Evolutionary conservation across 192 early-diverging fungal genomes (phyloP), one percentile per base, ranked within the genome.

Genomic region (Mortierella claussenii): DNA sequence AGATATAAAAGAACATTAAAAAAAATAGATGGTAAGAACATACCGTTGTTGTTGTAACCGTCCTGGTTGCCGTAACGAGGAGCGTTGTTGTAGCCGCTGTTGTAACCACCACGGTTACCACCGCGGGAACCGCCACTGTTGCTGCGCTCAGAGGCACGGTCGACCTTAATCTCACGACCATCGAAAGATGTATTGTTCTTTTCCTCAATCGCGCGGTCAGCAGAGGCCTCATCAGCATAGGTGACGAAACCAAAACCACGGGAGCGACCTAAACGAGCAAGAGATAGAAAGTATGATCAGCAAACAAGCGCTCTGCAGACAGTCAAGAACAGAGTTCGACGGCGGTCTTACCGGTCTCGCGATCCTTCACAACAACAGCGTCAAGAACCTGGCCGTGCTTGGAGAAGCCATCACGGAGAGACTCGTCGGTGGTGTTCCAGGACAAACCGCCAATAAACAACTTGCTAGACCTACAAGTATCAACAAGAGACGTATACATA

Each of bases 161-260:
- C 74, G 44, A 81, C 80, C 55, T 88, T 87, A 80, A 96, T 87
- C 21, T 66, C 64, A 52, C 95, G 91, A 32, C 90, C 93, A 45
- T 93, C 89, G 54, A 96, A 83, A n/a, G 89, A 86, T 64, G 69
- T 68, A 30, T 86, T 84, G 83, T 93, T 82, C 78, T 90, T 76
- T 36, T 48, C 69, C 13, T 82, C 45, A 51, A 94, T 85, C 52
- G 95, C 92, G 10, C 27, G 33, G 42, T 87, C 60, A 57, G 92
- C 91, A 11, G 73, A 78, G 2, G 71, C 68, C 17, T 70, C 52
- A 48, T 55, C 69, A 50, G 45, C 59, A 48, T 84, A 87, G 65
- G 85, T 92, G 49, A 94, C 92, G 75, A 96, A 95, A 26, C 95
- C 95, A 78, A 92, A 95, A 21, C 93, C 93, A 60, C 90, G 88